phyloP scores from a whole-genome alignment of 2,329 filamentous ascomycete species.

The Rosellinia necatrix region DNA sequence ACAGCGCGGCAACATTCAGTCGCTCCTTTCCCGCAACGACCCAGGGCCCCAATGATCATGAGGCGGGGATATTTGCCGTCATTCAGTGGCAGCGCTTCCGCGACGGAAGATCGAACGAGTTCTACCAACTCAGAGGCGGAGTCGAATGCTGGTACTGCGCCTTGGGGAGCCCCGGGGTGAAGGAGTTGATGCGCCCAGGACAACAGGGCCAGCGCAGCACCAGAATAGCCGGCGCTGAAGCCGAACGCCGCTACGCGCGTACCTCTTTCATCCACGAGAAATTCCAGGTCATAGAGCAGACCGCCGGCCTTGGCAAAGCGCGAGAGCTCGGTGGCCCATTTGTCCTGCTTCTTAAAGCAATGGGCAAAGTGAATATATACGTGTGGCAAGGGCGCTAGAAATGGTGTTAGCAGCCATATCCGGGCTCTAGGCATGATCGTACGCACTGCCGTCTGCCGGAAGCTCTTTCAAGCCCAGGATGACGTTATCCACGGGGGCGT shows the following conservation, averaged over 20 bases:
- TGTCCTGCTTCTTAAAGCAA: constrained; percentile 16
- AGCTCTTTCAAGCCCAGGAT: constrained; percentile 22
- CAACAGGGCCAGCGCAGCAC: constrained; percentile 12
- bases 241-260: constrained; percentile 15
- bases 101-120: not conserved
- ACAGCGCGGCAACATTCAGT: not conserved
- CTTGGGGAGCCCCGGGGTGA: constrained; percentile 10
- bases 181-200: constrained; percentile 15
- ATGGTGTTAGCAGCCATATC: not conserved
- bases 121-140: constrained; percentile 1
- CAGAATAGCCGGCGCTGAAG: constrained; percentile 11
- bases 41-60: constrained; percentile 17
- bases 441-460: not conserved
- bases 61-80: constrained; percentile 6
- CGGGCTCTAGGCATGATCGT: not conserved
- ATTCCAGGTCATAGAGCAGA: constrained; percentile 16
- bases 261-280: constrained; percentile 6
- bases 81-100: constrained; percentile 7
- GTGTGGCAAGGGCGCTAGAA: constrained; percentile 1
- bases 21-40: constrained; percentile 16
- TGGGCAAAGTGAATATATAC: constrained; percentile 5
- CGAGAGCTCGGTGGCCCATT: constrained; percentile 4
- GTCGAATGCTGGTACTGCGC: constrained; percentile 7
- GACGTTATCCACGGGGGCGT: constrained; percentile 7
- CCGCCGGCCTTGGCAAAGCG: constrained; percentile 12